A percentile compares a stretch with the other conserved stretches of the same genome.
Evolutionary conservation across 306 rosid genomes (phyloP).

Genomic region (Pachyrhizus erosus): DNA sequence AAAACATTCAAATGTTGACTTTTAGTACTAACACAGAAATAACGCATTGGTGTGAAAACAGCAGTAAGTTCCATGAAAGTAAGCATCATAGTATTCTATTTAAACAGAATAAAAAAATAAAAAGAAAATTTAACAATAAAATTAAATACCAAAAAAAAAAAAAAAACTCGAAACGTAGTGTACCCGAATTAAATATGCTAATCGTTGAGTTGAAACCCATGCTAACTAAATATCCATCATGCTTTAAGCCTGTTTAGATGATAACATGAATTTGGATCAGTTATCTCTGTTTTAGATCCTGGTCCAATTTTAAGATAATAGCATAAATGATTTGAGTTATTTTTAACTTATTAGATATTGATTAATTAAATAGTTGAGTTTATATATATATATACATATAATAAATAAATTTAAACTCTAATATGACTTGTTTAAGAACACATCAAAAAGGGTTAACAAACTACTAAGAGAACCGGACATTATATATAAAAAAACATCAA

Average conservation of each 20-base stretch:
- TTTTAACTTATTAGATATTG: too few relatives aligned
- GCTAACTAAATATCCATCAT: background rate
- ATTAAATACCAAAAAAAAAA: background rate
- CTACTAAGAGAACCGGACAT: too few relatives aligned
- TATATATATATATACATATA: too few relatives aligned
- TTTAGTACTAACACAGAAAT: background rate
- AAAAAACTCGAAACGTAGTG: background rate
- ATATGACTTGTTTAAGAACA: too few relatives aligned
- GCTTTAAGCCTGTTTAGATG: background rate
- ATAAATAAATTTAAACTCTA: too few relatives aligned
- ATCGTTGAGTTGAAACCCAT: background rate
- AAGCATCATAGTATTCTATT: background rate
- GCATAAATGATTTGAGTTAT: too few relatives aligned
- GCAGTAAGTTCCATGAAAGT: background rate
- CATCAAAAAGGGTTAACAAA: too few relatives aligned
- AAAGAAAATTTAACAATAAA: background rate
- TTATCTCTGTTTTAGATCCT: too few relatives aligned
- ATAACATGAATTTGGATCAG: too few relatives aligned
- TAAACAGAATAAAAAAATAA: background rate
- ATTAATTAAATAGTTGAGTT: too few relatives aligned
- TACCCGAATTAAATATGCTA: background rate
- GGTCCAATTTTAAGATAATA: too few relatives aligned
- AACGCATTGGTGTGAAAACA: background rate
- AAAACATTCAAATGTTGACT: constrained; percentile 6
- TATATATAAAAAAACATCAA: too few relatives aligned